Percentiles rank a stretch among this genome's conserved stretches.
These are phyloP conservation scores for Phlebiopsis flavidoalba DNA, from an alignment of 768 basidiomycete genomes.

Conservation along the genomic window DNA sequence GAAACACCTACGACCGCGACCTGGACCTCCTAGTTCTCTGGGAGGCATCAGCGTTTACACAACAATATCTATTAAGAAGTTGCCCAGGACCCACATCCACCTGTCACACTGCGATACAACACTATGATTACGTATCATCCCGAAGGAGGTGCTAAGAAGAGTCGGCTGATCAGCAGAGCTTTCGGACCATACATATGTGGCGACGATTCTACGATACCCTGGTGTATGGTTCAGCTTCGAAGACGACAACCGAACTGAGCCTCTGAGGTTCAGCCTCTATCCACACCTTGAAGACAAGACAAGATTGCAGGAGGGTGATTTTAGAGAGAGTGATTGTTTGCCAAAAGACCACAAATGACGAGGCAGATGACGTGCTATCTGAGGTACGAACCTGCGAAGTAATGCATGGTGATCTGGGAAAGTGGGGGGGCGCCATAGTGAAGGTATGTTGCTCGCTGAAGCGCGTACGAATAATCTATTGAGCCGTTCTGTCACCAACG, in stretches of 20 bases:
- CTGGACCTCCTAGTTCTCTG: conserved; percentile 83
- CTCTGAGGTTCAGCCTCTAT: conserved; percentile 32
- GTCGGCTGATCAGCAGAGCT: conserved; percentile 60
- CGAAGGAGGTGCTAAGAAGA: conserved; percentile 54
- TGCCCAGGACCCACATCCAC: conserved; percentile 64
- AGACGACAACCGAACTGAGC: conserved; percentile 53
- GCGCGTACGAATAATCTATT: not conserved
- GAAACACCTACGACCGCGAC: conserved; percentile 74
- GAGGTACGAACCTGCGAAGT: conserved; percentile 60
- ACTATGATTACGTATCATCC: conserved; percentile 58
- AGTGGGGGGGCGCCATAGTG: conserved; percentile 59
- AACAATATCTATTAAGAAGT: conserved; percentile 69
- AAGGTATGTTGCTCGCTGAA: conserved; percentile 44
- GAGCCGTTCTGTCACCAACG: conserved; percentile 32
- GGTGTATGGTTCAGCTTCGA: conserved; percentile 84
- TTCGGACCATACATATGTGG: conserved; percentile 83
- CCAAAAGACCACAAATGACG: conserved; percentile 57
- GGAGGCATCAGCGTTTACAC: conserved; percentile 71
- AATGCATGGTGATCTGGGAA: conserved; percentile 70
- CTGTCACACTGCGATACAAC: conserved; percentile 65
- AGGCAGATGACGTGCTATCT: conserved; percentile 61
- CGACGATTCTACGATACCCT: conserved; percentile 74
- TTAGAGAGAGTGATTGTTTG: conserved; percentile 66
- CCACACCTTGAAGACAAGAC: conserved; percentile 53
- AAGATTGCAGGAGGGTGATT: conserved; percentile 78